phyloP scores from a whole-genome alignment of 148 eudicot genomes.

The Persicaria maculosa region DNA sequence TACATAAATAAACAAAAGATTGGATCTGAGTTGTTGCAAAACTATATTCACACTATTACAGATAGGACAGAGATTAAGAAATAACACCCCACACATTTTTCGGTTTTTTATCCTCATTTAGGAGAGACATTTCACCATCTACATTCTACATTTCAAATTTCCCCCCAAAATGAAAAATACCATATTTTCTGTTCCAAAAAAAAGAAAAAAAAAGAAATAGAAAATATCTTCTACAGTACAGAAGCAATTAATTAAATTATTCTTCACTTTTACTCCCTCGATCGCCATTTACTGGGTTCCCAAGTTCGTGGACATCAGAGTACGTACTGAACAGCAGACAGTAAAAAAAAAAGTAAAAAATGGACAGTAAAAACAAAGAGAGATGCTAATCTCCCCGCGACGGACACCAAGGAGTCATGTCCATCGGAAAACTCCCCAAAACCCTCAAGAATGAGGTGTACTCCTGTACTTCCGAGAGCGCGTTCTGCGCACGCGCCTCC shows the following conservation, averaged over 20 bases:
- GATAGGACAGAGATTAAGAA: too few relatives aligned
- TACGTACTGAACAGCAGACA: not conserved
- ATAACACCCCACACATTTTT: not conserved
- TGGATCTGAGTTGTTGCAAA: too few relatives aligned
- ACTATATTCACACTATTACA: too few relatives aligned
- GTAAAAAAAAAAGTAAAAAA: not conserved
- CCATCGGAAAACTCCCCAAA: slow-evolving; percentile 95
- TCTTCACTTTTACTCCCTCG: not conserved
- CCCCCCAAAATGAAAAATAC: not conserved
- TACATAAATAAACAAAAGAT: too few relatives aligned
- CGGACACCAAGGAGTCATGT: slow-evolving; percentile 74
- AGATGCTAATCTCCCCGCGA: not conserved
- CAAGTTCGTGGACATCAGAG: not conserved
- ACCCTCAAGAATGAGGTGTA: slow-evolving; percentile 78
- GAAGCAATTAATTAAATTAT: not conserved
- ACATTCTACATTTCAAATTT: not conserved
- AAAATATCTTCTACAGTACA: not conserved
- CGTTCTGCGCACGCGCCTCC: slow-evolving; percentile 86
- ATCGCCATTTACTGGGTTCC: slow-evolving; percentile 3
- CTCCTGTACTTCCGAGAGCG: slow-evolving; percentile 90
- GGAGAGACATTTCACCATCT: not conserved
- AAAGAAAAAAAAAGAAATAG: not conserved
- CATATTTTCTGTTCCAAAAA: not conserved
- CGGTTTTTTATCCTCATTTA: not conserved
- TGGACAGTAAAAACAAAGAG: not conserved